phyloP scores from a whole-genome alignment of 176 grass and related monocot genomes.

The Carex myosuroides region DNA sequence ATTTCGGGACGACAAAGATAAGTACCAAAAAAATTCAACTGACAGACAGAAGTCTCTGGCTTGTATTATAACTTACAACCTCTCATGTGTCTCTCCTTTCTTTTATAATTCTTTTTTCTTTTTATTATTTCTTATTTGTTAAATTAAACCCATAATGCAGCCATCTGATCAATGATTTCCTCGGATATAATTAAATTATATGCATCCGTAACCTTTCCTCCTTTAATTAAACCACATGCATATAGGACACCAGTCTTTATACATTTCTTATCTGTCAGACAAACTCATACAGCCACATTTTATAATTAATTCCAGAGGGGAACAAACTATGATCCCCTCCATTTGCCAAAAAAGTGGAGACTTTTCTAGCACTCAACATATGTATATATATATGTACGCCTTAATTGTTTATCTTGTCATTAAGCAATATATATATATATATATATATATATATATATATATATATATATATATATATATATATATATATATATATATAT shows the following conservation, averaged over 20 bases:
- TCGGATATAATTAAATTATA: background rate
- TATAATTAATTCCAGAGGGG: background rate
- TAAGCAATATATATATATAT: too few relatives aligned
- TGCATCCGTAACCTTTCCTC: constrained; percentile 19
- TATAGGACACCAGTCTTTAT: constrained; percentile 22
- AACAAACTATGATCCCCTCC: background rate
- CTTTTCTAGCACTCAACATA: background rate
- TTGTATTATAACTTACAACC: constrained; percentile 6
- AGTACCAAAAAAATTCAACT: constrained; percentile 23
- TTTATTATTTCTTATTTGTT: constrained; percentile 1
- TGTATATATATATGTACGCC: too few relatives aligned
- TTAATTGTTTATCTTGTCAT: too few relatives aligned
- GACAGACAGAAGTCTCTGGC: constrained; percentile 23
- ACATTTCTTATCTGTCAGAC: constrained; percentile 31
- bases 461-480: too few relatives aligned
- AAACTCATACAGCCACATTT: constrained; percentile 25
- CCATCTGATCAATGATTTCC: constrained; percentile 38
- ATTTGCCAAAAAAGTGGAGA: background rate
- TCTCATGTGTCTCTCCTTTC: constrained; percentile 4
- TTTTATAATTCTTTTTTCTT: background rate
- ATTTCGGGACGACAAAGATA: background rate
- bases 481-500: too few relatives aligned
- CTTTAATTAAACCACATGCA: constrained; percentile 5
- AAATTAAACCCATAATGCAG: constrained; percentile 10
- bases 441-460: too few relatives aligned